These are phyloP conservation scores for Juglanconis sp. DNA, from an alignment of 2,329 filamentous ascomycete species.

Conservation along the genomic window DNA sequence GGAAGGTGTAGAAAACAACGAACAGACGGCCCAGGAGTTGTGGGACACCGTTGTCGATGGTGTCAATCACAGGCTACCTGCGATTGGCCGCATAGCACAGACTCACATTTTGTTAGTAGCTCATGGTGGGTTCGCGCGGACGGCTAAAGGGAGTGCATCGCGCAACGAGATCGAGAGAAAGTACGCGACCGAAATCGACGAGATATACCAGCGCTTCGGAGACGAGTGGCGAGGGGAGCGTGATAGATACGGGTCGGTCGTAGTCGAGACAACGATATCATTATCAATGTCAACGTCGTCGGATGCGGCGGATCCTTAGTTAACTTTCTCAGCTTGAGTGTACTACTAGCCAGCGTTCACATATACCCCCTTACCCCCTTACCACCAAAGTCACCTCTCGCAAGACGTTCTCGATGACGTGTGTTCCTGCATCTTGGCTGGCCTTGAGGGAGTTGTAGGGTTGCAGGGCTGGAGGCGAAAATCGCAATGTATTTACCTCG, in stretches of 20 bases:
- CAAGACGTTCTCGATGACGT: too few relatives aligned
- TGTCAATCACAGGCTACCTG: slow-evolving; percentile 4
- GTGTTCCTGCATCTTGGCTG: too few relatives aligned
- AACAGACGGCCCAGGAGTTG: neutral
- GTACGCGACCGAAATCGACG: neutral
- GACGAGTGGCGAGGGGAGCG: slow-evolving; percentile 11
- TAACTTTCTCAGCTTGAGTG: neutral
- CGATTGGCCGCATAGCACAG: neutral
- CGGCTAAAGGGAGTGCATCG: slow-evolving; percentile 8
- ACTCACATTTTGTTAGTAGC: slow-evolving; percentile 9
- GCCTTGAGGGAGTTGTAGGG: too few relatives aligned
- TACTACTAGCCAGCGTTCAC: neutral
- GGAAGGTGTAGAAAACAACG: neutral
- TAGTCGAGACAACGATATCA: slow-evolving; percentile 9
- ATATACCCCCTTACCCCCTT: neutral
- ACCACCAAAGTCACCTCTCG: neutral
- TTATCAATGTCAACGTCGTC: neutral
- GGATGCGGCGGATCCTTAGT: neutral
- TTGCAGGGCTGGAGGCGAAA: neutral
- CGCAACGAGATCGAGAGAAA: slow-evolving; percentile 12
- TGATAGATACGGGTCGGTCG: slow-evolving; percentile 6
- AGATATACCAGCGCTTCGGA: slow-evolving; percentile 2
- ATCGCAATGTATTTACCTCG: neutral
- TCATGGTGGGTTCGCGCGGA: slow-evolving; percentile 5
- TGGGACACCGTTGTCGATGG: slow-evolving; percentile 10